Conservation (phyloP, 1,284 basidiomycete species). For the Fomitopsis betulina region DNA sequence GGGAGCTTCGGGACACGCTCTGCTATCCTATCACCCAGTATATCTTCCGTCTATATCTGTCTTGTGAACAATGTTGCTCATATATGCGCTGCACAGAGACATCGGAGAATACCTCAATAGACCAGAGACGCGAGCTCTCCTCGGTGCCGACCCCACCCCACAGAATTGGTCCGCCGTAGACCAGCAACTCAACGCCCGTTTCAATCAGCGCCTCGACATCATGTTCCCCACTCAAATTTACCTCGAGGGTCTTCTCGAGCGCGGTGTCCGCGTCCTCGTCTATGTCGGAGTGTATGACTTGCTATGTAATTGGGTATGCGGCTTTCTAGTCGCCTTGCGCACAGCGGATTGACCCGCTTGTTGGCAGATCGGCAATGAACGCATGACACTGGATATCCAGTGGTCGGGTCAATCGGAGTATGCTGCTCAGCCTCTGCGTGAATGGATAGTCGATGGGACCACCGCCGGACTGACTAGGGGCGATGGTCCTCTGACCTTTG, state of each 20-base stretch:
- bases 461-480: constrained; percentile 54
- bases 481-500: constrained; percentile 57
- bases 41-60: not conserved
- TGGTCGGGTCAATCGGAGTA: constrained; percentile 61
- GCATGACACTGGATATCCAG: constrained; percentile 56
- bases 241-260: constrained; percentile 68
- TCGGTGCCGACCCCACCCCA: constrained; percentile 51
- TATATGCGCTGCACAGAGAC: constrained; percentile 28
- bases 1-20: constrained; percentile 6
- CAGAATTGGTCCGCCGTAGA: constrained; percentile 49
- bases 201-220: constrained; percentile 34
- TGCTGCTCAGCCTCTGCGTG: constrained; percentile 38
- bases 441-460: constrained; percentile 53
- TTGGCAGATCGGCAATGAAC: constrained; percentile 42
- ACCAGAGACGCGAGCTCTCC: constrained; percentile 44
- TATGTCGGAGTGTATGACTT: constrained; percentile 72
- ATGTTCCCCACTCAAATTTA: constrained; percentile 45
- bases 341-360: no score
- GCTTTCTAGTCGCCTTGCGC: not conserved
- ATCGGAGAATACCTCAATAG: constrained; percentile 51
- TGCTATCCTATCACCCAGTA: constrained; percentile 20
- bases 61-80: not conserved
- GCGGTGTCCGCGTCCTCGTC: constrained; percentile 66
- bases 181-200: constrained; percentile 35
- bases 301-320: constrained; percentile 66